Conservation (phyloP, 2,329 filamentous ascomycete species). For the Microcyclospora pomicola region DNA sequence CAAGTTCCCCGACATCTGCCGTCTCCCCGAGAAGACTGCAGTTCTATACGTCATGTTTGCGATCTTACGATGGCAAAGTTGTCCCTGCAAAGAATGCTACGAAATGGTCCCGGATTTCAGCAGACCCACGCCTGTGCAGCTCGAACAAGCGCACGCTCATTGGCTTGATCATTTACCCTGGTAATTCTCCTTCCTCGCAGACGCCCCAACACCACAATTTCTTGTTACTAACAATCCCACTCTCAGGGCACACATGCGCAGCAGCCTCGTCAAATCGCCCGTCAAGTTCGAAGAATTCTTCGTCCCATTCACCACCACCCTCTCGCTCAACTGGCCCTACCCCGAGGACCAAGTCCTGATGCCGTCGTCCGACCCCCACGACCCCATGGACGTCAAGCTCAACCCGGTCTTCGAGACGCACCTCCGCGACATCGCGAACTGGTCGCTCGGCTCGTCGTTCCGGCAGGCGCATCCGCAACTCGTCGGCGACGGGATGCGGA, state of each 20-base stretch:
- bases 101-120: constrained; percentile 62
- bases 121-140: constrained; percentile 51
- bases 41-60: constrained; percentile 79
- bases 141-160: constrained; percentile 54
- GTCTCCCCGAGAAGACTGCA: constrained; percentile 69
- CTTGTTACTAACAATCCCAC: constrained; percentile 1
- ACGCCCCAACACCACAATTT: neutral
- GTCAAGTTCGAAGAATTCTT: constrained; percentile 64
- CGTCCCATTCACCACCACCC: constrained; percentile 61
- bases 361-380: constrained; percentile 10
- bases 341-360: constrained; percentile 55
- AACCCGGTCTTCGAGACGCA: constrained; percentile 81
- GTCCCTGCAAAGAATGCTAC: constrained; percentile 66
- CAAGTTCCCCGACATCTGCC: constrained; percentile 67
- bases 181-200: constrained; percentile 16
- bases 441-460: constrained; percentile 54
- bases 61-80: constrained; percentile 69
- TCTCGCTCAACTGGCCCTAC: constrained; percentile 76
- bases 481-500: constrained; percentile 15
- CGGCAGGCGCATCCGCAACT: constrained; percentile 17
- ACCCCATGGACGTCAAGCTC: constrained; percentile 50
- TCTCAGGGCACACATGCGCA: constrained; percentile 54
- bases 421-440: constrained; percentile 60
- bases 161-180: constrained; percentile 80
- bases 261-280: constrained; percentile 40